phyloP scores from a whole-genome alignment of 768 basidiomycete genomes.

The Melanogaster broomeanus region DNA sequence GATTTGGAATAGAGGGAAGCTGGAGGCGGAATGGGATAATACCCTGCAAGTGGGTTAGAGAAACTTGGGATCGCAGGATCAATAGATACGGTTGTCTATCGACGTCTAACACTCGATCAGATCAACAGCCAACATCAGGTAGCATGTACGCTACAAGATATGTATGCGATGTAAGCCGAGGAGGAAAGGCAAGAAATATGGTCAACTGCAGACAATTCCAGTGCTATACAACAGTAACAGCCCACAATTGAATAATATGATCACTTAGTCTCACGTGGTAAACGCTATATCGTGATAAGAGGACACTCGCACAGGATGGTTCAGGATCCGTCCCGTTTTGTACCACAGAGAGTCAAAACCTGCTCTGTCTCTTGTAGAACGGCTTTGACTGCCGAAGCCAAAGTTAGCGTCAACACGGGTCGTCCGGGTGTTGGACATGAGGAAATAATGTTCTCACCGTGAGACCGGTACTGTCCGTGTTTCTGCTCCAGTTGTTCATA shows the following conservation, averaged over 20 bases:
- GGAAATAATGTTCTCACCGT: conserved; percentile 29
- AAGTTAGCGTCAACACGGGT: conserved; percentile 7
- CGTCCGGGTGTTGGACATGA: not conserved
- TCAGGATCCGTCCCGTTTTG: conserved; percentile 37
- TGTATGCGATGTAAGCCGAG: not conserved
- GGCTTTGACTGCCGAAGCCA: conserved; percentile 34
- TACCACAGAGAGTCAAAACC: conserved; percentile 45
- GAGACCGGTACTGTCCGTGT: conserved; percentile 43
- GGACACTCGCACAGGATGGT: not conserved
- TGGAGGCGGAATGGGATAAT: too few relatives aligned
- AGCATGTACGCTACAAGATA: not conserved
- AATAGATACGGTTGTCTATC: not conserved
- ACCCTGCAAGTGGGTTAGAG: too few relatives aligned
- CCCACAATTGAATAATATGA: not conserved
- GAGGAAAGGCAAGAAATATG: not conserved
- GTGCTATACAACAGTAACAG: not conserved
- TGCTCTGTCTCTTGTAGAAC: conserved; percentile 47
- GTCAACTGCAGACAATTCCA: not conserved
- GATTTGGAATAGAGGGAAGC: too few relatives aligned
- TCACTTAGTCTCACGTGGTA: not conserved
- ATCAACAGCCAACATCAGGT: not conserved
- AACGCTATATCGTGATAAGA: not conserved
- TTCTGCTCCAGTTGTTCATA: conserved; percentile 43
- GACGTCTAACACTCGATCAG: too few relatives aligned
- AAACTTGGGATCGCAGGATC: too few relatives aligned